These are phyloP conservation scores for Yamadazyma nakazawae DNA, from an alignment of 805 yeast genomes.

Conservation along the genomic window DNA sequence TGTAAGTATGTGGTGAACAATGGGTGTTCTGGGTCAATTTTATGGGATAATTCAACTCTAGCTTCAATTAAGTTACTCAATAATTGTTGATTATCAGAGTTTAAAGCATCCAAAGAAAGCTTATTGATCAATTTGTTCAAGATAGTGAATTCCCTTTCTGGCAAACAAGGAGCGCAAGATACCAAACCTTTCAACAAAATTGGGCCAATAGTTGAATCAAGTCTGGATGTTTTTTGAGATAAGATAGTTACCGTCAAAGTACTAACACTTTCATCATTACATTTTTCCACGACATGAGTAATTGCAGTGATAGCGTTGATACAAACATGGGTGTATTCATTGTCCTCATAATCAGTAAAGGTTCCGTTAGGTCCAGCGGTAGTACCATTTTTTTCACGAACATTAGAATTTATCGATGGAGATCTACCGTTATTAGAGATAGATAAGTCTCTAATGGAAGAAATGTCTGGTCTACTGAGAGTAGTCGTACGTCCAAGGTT, in stretches of 20 bases:
- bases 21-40: conserved; percentile 39
- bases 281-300: conserved; percentile 59
- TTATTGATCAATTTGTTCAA: conserved; percentile 56
- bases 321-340: conserved; percentile 42
- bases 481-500: conserved; percentile 28
- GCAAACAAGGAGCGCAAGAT: conserved; percentile 56
- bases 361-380: conserved; percentile 3
- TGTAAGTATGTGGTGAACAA: conserved; percentile 51
- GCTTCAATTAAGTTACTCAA: conserved; percentile 47
- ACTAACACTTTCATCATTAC: conserved; percentile 69
- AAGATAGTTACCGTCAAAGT: conserved; percentile 77
- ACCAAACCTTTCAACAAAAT: conserved; percentile 61
- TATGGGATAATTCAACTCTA: conserved; percentile 43
- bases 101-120: conserved; percentile 43
- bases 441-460: conserved; percentile 14
- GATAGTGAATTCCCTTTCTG: conserved; percentile 65
- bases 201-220: conserved; percentile 51
- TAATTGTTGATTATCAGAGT: conserved; percentile 35
- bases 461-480: conserved; percentile 20
- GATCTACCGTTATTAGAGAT: conserved; percentile 5
- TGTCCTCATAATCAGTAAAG: conserved; percentile 21
- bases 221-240: conserved; percentile 62
- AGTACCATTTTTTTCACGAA: conserved; percentile 5
- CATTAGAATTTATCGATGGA: not conserved
- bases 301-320: conserved; percentile 69